A percentile compares a stretch with the other conserved stretches of the same genome.
phyloP scores from a whole-genome alignment of 768 basidiomycete species.

The Rhodocollybia butyracea region DNA sequence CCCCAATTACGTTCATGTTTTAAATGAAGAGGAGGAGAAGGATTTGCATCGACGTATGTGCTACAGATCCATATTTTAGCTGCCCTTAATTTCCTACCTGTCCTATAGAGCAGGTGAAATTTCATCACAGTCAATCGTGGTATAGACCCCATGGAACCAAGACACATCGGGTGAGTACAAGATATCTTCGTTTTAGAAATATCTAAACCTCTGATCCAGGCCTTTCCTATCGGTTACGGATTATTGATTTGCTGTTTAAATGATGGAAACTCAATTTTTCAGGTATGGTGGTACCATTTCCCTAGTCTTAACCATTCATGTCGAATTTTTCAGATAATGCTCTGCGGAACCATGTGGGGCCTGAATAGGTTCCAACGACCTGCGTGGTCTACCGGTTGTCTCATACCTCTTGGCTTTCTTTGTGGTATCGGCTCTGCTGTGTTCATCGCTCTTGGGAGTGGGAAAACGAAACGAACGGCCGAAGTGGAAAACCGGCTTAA shows the following conservation, averaged over 20 bases:
- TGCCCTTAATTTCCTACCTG: not conserved
- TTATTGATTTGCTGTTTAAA: constrained; percentile 70
- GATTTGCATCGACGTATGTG: constrained; percentile 62
- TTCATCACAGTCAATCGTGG: constrained; percentile 76
- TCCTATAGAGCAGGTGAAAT: constrained; percentile 60
- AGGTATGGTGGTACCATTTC: constrained; percentile 51
- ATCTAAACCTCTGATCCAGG: constrained; percentile 44
- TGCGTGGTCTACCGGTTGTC: constrained; percentile 61
- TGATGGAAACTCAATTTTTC: constrained; percentile 80
- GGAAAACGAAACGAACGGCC: constrained; percentile 63
- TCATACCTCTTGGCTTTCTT: constrained; percentile 73
- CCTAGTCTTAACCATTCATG: not conserved
- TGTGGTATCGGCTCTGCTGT: constrained; percentile 74
- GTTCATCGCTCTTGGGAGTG: constrained; percentile 71
- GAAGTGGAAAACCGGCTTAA: constrained; percentile 57
- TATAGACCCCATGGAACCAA: constrained; percentile 83
- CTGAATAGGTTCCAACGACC: constrained; percentile 71
- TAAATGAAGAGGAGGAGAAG: constrained; percentile 61
- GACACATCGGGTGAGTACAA: constrained; percentile 60
- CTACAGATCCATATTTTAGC: not conserved
- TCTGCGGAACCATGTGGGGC: constrained; percentile 82
- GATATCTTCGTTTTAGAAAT: no score
- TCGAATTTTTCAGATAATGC: constrained; percentile 39
- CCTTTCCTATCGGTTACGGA: constrained; percentile 43
- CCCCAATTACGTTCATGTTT: constrained; percentile 66